Evolutionary conservation across 441 rosid genomes (phyloP).

Genomic region (Codiaeum variegatum): DNA sequence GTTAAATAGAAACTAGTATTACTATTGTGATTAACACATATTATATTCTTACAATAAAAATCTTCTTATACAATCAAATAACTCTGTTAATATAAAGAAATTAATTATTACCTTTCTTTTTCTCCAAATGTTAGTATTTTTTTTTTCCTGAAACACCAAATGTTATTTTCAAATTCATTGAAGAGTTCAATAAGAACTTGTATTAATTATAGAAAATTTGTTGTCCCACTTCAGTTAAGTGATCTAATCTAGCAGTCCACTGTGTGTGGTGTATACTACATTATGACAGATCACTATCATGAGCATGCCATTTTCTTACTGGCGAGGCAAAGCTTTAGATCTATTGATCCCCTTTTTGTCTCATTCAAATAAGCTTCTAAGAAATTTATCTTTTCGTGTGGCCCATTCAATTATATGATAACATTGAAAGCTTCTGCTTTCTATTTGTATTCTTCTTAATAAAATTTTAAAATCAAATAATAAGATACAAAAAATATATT

Average conservation of each 20-base stretch:
- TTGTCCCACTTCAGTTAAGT: neutral
- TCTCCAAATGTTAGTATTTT: too few relatives aligned
- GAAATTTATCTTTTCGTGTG: constrained; percentile 14
- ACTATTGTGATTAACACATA: too few relatives aligned
- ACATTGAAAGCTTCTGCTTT: constrained; percentile 23
- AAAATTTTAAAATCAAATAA: neutral
- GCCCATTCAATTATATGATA: constrained; percentile 1
- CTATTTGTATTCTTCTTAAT: constrained; percentile 2
- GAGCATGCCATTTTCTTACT: neutral
- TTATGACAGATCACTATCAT: neutral
- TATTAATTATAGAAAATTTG: neutral
- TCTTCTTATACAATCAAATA: too few relatives aligned
- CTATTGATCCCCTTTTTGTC: neutral
- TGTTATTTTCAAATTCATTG: too few relatives aligned
- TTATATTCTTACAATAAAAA: too few relatives aligned
- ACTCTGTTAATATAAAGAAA: too few relatives aligned
- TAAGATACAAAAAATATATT: neutral
- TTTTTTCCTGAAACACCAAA: too few relatives aligned
- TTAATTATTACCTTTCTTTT: too few relatives aligned
- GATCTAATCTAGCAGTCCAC: neutral
- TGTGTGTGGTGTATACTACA: neutral
- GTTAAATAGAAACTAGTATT: too few relatives aligned
- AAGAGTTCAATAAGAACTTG: neutral
- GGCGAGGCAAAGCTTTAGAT: neutral
- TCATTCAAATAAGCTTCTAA: neutral